A percentile compares a stretch with the other conserved stretches of the same genome.
Conservation (phyloP, 805 yeast genomes). For the Yarrowia bubula region DNA sequence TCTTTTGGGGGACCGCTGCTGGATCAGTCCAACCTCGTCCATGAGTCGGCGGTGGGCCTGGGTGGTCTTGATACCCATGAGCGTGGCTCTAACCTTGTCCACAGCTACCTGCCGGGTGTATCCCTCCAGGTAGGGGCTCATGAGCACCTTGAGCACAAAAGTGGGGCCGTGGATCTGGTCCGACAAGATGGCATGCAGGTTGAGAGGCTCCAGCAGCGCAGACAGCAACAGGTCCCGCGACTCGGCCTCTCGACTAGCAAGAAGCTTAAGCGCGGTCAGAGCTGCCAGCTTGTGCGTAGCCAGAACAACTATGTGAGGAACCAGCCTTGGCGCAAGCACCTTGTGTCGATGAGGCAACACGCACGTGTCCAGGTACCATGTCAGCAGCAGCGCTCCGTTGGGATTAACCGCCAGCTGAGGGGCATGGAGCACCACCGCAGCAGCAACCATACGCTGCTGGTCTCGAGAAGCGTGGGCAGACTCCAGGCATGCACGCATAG, state of each 20-base stretch:
- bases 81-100: conserved; percentile 58
- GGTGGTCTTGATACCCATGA: conserved; percentile 58
- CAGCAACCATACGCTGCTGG: conserved; percentile 69
- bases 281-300: conserved; percentile 84
- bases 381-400: conserved; percentile 84
- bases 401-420: conserved; percentile 76
- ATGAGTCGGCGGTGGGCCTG: conserved; percentile 82
- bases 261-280: conserved; percentile 69
- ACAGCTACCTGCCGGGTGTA: conserved; percentile 57
- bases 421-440: conserved; percentile 73
- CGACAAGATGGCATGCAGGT: conserved; percentile 57
- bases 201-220: conserved; percentile 51
- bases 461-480: conserved; percentile 64
- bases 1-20: conserved; percentile 3
- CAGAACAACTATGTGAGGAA: conserved; percentile 59
- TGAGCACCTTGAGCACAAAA: conserved; percentile 73
- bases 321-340: conserved; percentile 59
- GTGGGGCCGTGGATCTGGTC: conserved; percentile 72
- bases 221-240: conserved; percentile 62
- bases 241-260: conserved; percentile 70
- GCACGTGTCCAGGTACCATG: conserved; percentile 93
- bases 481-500: conserved; percentile 89
- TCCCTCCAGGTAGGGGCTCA: conserved; percentile 64
- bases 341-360: conserved; percentile 61
- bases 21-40: conserved; percentile 80